Evolutionary conservation across 495 filamentous ascomycete species (phyloP), one percentile per base, ranked within the genome.

Genomic region (Stereocaulon alpinum): DNA sequence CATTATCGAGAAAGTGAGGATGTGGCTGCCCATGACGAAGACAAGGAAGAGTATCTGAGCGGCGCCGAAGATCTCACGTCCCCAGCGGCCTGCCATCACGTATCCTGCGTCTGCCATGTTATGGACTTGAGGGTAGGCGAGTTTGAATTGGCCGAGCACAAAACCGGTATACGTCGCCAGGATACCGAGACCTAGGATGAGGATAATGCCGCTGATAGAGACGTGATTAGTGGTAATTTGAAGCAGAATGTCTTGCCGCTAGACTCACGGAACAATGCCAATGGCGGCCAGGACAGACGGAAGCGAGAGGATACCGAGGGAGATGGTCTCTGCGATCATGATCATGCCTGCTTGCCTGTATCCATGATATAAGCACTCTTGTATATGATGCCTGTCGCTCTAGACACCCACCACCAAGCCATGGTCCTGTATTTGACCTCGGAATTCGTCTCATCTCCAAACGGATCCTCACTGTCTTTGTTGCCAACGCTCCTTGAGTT

Each of bases 11-110:
- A 88, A 89, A 0, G 84, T 86, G 43, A 91, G 72, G 49, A 89
- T 77, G 64, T 92, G 88, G 17, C 83, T 86, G 17, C 78, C 86
- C 76, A 88, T 86, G 65, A 88, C 81, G 73, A 93, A 90, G 34
- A 86, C 68, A 37, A 91, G 75, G 69, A 91, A 85, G 48, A 88
- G 63, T 24, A 80, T 74, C 67, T 86, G 84, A 59, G 79, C 82
- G 53, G 70, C 69, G 9, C 83, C 83, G 61, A 87, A 69, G 18
- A 91, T 63, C 62, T 86, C 83, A 49, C 83, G 81, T 0, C 86
- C 86, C 27, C 79, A 73, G 32, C 61, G 70, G 5, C 86, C 87
- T 62, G 78, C 77, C 50, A 90, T 71, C 32, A 92, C 70, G 47
- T 81, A 74, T 18, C 84, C 84, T 11, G 82, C 86, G 64, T 93